phyloP scores from a whole-genome alignment of 2,329 filamentous ascomycete genomes.

The Gnomoniopsis smithogilvyi region DNA sequence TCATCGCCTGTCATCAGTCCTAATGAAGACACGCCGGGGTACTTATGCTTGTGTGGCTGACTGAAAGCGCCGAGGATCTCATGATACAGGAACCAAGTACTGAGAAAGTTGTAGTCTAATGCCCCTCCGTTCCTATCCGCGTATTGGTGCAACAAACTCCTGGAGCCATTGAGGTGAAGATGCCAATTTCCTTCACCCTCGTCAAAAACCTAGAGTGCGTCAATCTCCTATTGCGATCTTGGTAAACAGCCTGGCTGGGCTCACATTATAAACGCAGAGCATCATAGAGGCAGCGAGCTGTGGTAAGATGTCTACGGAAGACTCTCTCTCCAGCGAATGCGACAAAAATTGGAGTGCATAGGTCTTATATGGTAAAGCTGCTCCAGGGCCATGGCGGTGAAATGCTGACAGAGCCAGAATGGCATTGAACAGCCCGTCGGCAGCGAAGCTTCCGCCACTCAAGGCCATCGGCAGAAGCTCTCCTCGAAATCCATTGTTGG shows the following conservation, averaged over 20 bases:
- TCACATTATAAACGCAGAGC: slow-evolving; percentile 47
- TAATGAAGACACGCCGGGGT: slow-evolving; percentile 25
- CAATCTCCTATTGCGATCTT: slow-evolving; percentile 10
- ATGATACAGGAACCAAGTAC: slow-evolving; percentile 46
- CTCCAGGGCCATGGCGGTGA: slow-evolving; percentile 35
- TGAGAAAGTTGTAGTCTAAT: slow-evolving; percentile 35
- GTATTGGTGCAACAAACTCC: slow-evolving; percentile 29
- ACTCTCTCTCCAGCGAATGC: slow-evolving; percentile 31
- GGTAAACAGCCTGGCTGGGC: slow-evolving; percentile 11
- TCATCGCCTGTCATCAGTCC: slow-evolving; percentile 26
- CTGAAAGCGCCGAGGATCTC: slow-evolving; percentile 43
- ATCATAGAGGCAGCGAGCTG: slow-evolving; percentile 48
- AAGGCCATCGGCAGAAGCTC: slow-evolving; percentile 45
- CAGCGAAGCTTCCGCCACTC: slow-evolving; percentile 29
- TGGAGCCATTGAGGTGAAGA: slow-evolving; percentile 41
- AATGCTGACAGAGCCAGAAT: slow-evolving; percentile 43
- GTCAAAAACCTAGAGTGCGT: slow-evolving; percentile 40
- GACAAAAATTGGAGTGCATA: slow-evolving; percentile 37
- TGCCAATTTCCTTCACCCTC: slow-evolving; percentile 44
- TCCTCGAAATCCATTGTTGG: slow-evolving; percentile 43
- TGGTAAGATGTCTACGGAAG: slow-evolving; percentile 28
- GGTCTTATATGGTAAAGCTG: slow-evolving; percentile 40
- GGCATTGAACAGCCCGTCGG: slow-evolving; percentile 38
- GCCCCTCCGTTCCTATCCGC: slow-evolving; percentile 24
- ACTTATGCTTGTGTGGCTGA: slow-evolving; percentile 26